These are phyloP conservation scores for Sporothrix protearum DNA, from an alignment of 2,329 filamentous ascomycete genomes.

Conservation along the genomic window DNA sequence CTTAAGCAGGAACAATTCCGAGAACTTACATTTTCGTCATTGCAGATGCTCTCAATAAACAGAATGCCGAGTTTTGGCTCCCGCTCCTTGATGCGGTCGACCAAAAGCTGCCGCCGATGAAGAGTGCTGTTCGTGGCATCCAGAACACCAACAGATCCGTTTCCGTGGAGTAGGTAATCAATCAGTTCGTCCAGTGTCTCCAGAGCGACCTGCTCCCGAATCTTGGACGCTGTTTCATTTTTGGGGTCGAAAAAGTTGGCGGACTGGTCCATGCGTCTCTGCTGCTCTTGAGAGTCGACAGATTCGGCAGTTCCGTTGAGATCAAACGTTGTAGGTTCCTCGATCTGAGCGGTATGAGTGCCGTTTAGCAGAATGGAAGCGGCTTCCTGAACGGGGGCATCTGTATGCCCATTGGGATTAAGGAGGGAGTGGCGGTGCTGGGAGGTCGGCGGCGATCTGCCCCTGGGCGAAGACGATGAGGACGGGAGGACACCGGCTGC, in stretches of 20 bases:
- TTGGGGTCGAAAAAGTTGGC: slow-evolving; percentile 91
- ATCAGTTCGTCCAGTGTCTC: slow-evolving; percentile 89
- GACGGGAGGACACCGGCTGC: slow-evolving; percentile 57
- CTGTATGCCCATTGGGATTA: slow-evolving; percentile 27
- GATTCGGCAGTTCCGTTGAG: slow-evolving; percentile 33
- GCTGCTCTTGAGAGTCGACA: neutral
- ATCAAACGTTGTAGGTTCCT: slow-evolving; percentile 42
- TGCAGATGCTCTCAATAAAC: slow-evolving; percentile 92
- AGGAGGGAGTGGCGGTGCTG: slow-evolving; percentile 25
- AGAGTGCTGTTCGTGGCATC: slow-evolving; percentile 97
- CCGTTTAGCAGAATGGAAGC: slow-evolving; percentile 59
- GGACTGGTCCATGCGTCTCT: slow-evolving; percentile 72
- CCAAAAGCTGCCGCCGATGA: slow-evolving; percentile 75
- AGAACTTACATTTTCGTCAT: slow-evolving; percentile 61
- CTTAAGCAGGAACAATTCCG: neutral
- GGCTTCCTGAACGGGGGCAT: slow-evolving; percentile 50
- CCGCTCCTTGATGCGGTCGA: slow-evolving; percentile 74
- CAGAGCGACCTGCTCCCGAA: slow-evolving; percentile 88
- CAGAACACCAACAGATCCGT: slow-evolving; percentile 88
- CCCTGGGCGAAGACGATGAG: slow-evolving; percentile 32
- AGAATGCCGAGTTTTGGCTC: slow-evolving; percentile 87
- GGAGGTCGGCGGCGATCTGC: neutral
- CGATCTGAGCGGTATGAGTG: slow-evolving; percentile 38
- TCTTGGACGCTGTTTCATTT: slow-evolving; percentile 74
- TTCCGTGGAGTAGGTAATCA: slow-evolving; percentile 77